phyloP scores from a whole-genome alignment of 78 protist species.

The Planoprotostelium fungivorum region DNA sequence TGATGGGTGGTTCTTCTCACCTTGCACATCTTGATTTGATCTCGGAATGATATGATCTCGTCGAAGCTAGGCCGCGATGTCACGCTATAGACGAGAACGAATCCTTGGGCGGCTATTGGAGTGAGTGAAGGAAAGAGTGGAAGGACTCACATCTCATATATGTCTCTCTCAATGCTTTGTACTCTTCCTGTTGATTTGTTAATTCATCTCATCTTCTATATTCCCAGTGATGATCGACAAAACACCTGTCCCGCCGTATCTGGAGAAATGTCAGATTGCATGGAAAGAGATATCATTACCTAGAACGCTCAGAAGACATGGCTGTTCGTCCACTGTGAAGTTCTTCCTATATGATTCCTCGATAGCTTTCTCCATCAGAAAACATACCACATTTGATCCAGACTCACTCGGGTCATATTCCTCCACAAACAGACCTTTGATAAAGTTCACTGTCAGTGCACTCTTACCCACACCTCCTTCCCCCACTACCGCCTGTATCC shows the following conservation, averaged over 20 bases:
- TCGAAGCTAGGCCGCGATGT: constrained; percentile 26
- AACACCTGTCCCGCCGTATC: neutral
- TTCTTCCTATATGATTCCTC: neutral
- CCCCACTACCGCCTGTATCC: constrained; percentile 61
- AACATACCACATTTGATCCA: neutral
- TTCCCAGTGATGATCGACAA: too few species aligned
- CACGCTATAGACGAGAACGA: constrained; percentile 43
- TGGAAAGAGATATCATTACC: neutral
- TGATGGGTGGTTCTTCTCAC: too few species aligned
- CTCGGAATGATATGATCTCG: neutral
- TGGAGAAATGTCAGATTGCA: neutral
- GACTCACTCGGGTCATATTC: constrained; percentile 76
- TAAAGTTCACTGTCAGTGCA: constrained; percentile 58
- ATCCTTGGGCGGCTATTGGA: constrained; percentile 32
- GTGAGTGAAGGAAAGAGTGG: neutral
- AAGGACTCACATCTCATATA: neutral
- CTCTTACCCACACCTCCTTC: constrained; percentile 75
- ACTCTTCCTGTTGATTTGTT: too few species aligned
- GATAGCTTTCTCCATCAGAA: neutral
- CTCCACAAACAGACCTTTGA: constrained; percentile 42
- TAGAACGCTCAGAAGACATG: neutral
- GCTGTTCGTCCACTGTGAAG: neutral
- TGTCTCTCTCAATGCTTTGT: neutral
- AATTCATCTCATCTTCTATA: too few species aligned
- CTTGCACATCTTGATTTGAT: constrained; percentile 3